Evolutionary conservation across 1,139 yeast genomes (phyloP).

Genomic region (Blastobotrys serpentis): DNA sequence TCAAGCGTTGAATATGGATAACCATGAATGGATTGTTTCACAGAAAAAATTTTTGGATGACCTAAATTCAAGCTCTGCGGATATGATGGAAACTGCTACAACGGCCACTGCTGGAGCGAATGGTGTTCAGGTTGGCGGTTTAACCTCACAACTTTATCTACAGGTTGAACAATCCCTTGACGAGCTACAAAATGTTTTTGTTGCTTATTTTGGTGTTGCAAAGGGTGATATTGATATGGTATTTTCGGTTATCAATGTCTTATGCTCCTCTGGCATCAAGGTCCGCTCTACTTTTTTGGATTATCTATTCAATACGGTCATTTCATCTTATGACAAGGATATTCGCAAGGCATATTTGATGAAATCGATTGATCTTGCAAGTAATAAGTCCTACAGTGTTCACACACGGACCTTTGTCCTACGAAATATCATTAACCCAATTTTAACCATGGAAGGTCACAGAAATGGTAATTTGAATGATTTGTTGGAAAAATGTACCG

Average conservation of each 20-base stretch:
- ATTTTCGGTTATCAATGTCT: slow-evolving; percentile 50
- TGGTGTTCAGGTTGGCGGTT: slow-evolving; percentile 34
- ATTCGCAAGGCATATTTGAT: slow-evolving; percentile 53
- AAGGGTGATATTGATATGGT: slow-evolving; percentile 43
- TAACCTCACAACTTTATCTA: slow-evolving; percentile 60
- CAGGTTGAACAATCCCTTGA: slow-evolving; percentile 72
- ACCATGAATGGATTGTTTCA: slow-evolving; percentile 59
- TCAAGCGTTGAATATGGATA: slow-evolving; percentile 52
- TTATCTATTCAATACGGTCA: slow-evolving; percentile 57
- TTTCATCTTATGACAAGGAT: slow-evolving; percentile 50
- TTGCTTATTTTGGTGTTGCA: slow-evolving; percentile 45
- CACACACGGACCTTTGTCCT: slow-evolving; percentile 63
- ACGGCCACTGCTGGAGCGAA: slow-evolving; percentile 30
- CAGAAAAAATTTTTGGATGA: slow-evolving; percentile 53
- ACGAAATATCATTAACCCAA: slow-evolving; percentile 63
- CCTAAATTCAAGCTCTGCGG: slow-evolving; percentile 46
- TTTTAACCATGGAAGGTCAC: slow-evolving; percentile 62
- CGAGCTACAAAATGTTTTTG: slow-evolving; percentile 56
- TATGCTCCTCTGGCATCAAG: slow-evolving; percentile 43
- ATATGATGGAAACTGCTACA: slow-evolving; percentile 47
- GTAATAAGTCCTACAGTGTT: slow-evolving; percentile 31
- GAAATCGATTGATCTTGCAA: slow-evolving; percentile 51
- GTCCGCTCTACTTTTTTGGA: slow-evolving; percentile 54
- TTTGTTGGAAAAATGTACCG: slow-evolving; percentile 44
- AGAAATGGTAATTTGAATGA: slow-evolving; percentile 49